A percentile compares a stretch with the other conserved stretches of the same genome.
Evolutionary conservation across 1,139 yeast species (phyloP).

Genomic region (Wickerhamomyces sp.): DNA sequence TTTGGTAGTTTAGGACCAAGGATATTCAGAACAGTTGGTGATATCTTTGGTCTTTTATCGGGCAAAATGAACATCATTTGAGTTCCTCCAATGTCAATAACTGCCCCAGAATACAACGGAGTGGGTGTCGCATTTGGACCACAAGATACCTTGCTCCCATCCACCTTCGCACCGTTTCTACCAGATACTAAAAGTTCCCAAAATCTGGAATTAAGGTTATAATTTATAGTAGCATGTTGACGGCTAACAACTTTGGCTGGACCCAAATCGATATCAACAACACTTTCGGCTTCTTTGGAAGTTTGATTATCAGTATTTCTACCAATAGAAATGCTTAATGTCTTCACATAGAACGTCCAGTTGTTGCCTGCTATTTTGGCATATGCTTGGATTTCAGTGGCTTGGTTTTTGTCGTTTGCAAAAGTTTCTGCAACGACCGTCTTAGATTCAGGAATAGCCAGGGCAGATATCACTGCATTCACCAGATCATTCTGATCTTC

Average conservation of each 20-base stretch:
- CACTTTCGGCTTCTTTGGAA: slow-evolving; percentile 25
- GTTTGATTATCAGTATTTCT: slow-evolving; percentile 61
- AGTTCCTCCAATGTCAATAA: slow-evolving; percentile 91
- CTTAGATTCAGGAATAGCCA: slow-evolving; percentile 40
- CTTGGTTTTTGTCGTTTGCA: slow-evolving; percentile 68
- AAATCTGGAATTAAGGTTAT: slow-evolving; percentile 65
- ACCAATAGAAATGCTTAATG: slow-evolving; percentile 76
- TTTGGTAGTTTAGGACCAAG: slow-evolving; percentile 30
- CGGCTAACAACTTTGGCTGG: slow-evolving; percentile 96
- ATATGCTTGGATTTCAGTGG: slow-evolving; percentile 90
- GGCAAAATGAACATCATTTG: slow-evolving; percentile 99
- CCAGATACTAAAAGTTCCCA: slow-evolving; percentile 89
- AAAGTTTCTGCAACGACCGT: slow-evolving; percentile 43
- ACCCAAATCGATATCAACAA: slow-evolving; percentile 84
- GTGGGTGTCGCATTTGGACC: slow-evolving; percentile 45
- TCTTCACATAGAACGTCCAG: slow-evolving; percentile 93
- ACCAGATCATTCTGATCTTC: slow-evolving; percentile 32
- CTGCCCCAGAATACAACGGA: slow-evolving; percentile 75
- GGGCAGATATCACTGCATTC: slow-evolving; percentile 39
- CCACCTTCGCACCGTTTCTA: slow-evolving; percentile 90
- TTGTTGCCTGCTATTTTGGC: slow-evolving; percentile 91
- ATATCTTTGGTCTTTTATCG: slow-evolving; percentile 72
- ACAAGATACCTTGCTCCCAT: slow-evolving; percentile 53
- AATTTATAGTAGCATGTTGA: slow-evolving; percentile 79
- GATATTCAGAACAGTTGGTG: slow-evolving; percentile 44